Conservation (phyloP, 208 protist genomes). For the Vickermania ingenoplastis region DNA sequence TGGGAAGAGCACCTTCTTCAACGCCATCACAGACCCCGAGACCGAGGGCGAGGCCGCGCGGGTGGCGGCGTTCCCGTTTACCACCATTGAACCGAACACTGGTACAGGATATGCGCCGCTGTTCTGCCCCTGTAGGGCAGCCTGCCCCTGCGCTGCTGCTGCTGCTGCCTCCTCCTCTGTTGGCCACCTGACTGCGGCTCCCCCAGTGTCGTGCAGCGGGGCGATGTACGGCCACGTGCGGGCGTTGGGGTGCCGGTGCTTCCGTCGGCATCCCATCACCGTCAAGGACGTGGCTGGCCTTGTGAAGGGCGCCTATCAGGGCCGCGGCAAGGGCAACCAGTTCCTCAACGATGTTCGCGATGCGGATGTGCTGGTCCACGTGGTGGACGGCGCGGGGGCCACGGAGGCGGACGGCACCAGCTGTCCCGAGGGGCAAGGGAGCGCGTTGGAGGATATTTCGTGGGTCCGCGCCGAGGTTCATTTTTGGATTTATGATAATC, state of each 20-base stretch:
- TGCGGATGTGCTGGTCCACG: constrained; percentile 90
- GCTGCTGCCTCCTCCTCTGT: not conserved
- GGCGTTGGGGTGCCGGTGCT: constrained; percentile 7
- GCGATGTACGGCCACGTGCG: constrained; percentile 57
- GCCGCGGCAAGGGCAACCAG: constrained; percentile 88
- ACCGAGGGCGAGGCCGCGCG: constrained; percentile 70
- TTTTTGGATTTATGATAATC: constrained; percentile 92
- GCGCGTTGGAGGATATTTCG: constrained; percentile 70
- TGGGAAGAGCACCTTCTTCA: constrained; percentile 93
- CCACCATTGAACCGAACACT: constrained; percentile 91
- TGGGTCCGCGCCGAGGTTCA: constrained; percentile 91
- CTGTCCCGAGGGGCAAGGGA: constrained; percentile 49
- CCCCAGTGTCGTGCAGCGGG: constrained; percentile 22
- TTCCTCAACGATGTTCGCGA: constrained; percentile 94
- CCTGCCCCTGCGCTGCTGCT: constrained; percentile 7
- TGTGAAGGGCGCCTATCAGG: constrained; percentile 91
- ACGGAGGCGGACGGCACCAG: constrained; percentile 85
- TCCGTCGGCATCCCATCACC: constrained; percentile 69
- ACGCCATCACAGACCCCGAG: constrained; percentile 81
- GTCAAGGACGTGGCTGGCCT: constrained; percentile 92
- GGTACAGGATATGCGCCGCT: constrained; percentile 46
- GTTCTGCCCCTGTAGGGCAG: constrained; percentile 51
- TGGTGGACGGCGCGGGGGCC: constrained; percentile 85
- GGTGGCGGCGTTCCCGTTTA: constrained; percentile 90
- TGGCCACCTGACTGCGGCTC: not conserved